Conservation (phyloP, 2,329 filamentous ascomycete species). For the Trichoderma oligosporum region DNA sequence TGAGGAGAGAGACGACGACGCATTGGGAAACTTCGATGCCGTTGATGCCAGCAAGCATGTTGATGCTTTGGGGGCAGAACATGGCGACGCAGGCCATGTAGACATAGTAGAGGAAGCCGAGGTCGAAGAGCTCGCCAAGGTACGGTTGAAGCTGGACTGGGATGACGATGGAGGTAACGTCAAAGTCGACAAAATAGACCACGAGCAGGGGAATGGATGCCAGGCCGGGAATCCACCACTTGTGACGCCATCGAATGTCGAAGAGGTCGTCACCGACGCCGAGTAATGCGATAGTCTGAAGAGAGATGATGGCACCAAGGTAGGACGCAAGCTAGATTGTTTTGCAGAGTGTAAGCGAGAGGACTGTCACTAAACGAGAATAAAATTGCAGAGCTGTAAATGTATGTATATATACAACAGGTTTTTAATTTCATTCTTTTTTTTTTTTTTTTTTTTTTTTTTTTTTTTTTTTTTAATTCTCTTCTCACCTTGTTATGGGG, state of each 20-base stretch:
- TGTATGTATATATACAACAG: not conserved
- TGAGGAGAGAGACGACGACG: constrained; percentile 78
- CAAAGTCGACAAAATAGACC: constrained; percentile 98
- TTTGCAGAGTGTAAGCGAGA: not conserved
- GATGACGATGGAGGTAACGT: constrained; percentile 91
- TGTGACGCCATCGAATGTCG: constrained; percentile 98
- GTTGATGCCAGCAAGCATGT: constrained; percentile 99
- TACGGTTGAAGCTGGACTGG: constrained; percentile 81
- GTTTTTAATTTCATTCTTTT: not conserved
- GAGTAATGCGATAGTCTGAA: constrained; percentile 85
- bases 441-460: too few species aligned
- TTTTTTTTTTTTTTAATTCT: too few species aligned
- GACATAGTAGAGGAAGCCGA: constrained; percentile 80
- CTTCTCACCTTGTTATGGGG: constrained; percentile 79
- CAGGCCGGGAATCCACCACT: constrained; percentile 95
- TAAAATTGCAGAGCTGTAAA: too few species aligned
- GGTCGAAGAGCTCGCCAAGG: constrained; percentile 78
- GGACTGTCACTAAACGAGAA: not conserved
- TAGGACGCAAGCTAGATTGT: constrained; percentile 84
- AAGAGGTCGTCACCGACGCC: constrained; percentile 95
- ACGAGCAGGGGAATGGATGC: constrained; percentile 90
- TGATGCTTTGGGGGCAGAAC: constrained; percentile 98
- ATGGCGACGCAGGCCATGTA: constrained; percentile 98
- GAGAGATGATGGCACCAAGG: constrained; percentile 85
- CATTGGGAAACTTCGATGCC: constrained; percentile 96